Evolutionary conservation across 495 filamentous ascomycete species (phyloP), one percentile per base, ranked within the genome.

Genomic region (Aspergillus mulundensis): DNA sequence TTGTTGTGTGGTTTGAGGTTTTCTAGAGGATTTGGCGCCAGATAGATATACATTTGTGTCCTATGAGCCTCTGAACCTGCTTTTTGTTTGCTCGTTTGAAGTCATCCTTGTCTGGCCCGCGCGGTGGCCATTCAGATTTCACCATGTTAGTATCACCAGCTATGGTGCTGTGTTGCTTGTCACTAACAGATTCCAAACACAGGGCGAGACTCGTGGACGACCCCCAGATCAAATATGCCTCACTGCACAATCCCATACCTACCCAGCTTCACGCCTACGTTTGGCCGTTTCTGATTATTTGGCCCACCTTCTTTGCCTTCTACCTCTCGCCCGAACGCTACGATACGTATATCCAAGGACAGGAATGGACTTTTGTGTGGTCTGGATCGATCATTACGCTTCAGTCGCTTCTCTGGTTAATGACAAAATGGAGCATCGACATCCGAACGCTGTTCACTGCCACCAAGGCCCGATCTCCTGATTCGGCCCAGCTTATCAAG

Each of bases 281-380:
- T 60, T 94, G 89, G 88, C 94, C 94, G 0, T 99, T 96, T 62
- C 68, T 87, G 25, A 82, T 95, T 55, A 80, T 90, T 61, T 99
- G 95, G 90, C 93, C 94, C 32, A 76, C 83, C 59, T 96, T 97
- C 73, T 84, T 97, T 52, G 80, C 89, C 62, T 82, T 90, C 70
- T 97, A 93, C 66, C 83, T 95, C 48, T 87, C 84, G 12, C 76
- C 83, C 38, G 88, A 90, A 21, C 82, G 87, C 58, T 99, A 97
- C 73, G 85, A 94, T 47, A 88, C 85, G 61, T 85, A 97, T 73
- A 92, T 99, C 56, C 79, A 86, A 51, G 87, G 84, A 20, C 83
- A 85, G 60, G 94, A 99, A 76, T 99, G 94, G 94, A 97, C 95
- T 8, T 96, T 96, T 70, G 90, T 97, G 50, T 99, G 86, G 81